Base-by-base conservation (phyloP, 2,329 filamentous ascomycete species). In the Aspergillus sojae region DNA sequence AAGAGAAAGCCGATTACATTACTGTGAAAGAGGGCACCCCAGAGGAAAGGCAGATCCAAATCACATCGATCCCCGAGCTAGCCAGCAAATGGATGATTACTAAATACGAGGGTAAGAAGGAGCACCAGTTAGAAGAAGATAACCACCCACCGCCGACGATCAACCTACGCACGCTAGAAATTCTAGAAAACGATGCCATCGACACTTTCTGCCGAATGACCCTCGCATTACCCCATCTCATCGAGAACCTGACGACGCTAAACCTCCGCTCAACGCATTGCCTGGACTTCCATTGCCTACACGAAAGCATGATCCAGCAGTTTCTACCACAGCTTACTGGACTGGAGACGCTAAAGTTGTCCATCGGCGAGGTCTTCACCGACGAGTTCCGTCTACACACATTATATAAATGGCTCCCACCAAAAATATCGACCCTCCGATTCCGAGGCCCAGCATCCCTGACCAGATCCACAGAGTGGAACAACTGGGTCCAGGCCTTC, bases 181-280 rank as follows among this genome's bases (percentile, higher is more conserved):
- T 74, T 30, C 58, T 68, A n/a, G 69, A 73, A 39, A 72, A 73
- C 39, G 71, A 73, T 26, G 68, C 70, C 1, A 65, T 72, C 1
- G 70, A 72, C 36, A 65, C 70, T 0, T 66, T 73, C 58, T 59
- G 39, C 58, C 68, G 70, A 6, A 70, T 74, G 66, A 32, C 54
- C 2, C 11, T 69, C 1, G 64, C 67, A 2, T 60, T 72, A 19
- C 63, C 67, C 1, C 70, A 70, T 63, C 36, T 71, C 2, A 43
- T 72, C 2, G 53, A 60, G 1, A 66, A 65, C 5, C 59, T 72
- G 3, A 57, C 59, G 1, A 67, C 67, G 0, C 57, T 73, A 26
- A 67, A 60, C 6, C 62, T 74, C 23, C 64, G 67, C 10, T 72
- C 71, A 1, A 73, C 71, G 1, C 55, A 63, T 16, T 66, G 65